phyloP scores from a whole-genome alignment of 2,329 filamentous ascomycete genomes.

The Hysterium pulicare region DNA sequence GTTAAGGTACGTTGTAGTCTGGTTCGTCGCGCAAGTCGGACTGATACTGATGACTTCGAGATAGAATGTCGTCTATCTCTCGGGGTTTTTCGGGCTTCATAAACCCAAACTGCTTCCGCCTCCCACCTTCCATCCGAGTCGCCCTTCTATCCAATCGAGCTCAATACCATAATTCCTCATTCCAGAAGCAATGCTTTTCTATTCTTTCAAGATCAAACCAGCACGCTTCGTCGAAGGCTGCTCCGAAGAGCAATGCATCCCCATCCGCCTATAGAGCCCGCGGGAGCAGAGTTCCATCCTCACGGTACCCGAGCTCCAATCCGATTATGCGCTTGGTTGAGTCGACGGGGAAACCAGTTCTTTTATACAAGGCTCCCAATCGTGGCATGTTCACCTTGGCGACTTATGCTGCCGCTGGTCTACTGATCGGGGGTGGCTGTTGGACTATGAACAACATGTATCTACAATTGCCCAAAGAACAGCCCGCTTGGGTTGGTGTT shows the following conservation, averaged over 20 bases:
- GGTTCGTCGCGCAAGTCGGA: background rate
- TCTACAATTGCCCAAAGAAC: slow-evolving; percentile 24
- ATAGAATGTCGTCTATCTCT: slow-evolving; percentile 30
- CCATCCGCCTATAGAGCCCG: too few species aligned
- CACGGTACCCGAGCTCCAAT: slow-evolving; percentile 15
- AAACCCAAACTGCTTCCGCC: slow-evolving; percentile 24
- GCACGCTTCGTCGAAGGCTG: too few species aligned
- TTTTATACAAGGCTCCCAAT: slow-evolving; percentile 31
- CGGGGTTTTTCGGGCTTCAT: slow-evolving; percentile 27
- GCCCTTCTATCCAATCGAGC: slow-evolving; percentile 25
- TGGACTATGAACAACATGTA: slow-evolving; percentile 27
- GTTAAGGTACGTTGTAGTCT: too few species aligned
- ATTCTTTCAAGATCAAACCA: too few species aligned
- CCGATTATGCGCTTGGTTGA: slow-evolving; percentile 32
- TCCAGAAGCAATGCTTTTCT: slow-evolving; percentile 12
- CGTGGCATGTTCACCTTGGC: slow-evolving; percentile 24
- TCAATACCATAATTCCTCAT: slow-evolving; percentile 17
- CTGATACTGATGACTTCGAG: background rate
- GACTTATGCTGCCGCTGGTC: slow-evolving; percentile 25
- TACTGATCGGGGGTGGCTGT: slow-evolving; percentile 24
- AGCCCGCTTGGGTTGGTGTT: slow-evolving; percentile 30
- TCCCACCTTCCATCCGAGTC: slow-evolving; percentile 32
- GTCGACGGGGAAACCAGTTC: slow-evolving; percentile 26
- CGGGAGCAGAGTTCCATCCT: slow-evolving; percentile 10
- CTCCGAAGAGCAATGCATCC: too few species aligned